These are phyloP conservation scores for Cryptococcus depauperatus DNA, from an alignment of 1,284 basidiomycete species.

Conservation along the genomic window DNA sequence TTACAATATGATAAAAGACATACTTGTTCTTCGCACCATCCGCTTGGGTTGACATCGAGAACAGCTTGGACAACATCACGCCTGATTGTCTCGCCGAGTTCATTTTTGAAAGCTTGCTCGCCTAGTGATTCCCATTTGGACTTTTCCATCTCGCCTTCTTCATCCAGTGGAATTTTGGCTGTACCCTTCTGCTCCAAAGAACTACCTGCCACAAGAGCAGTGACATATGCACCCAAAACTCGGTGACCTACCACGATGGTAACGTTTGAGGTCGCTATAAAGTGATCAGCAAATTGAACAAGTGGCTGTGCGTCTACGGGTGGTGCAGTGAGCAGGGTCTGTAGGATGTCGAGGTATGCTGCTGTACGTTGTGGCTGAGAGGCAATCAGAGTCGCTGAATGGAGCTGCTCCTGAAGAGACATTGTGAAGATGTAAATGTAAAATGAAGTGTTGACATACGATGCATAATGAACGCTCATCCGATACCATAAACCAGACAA, in stretches of 20 bases:
- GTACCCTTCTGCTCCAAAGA: constrained; percentile 13
- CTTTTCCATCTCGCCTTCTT: constrained; percentile 14
- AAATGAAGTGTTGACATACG: too few species aligned
- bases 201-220: constrained; percentile 28
- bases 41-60: constrained; percentile 43
- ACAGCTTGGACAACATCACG: constrained; percentile 35
- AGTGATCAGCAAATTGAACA: constrained; percentile 30
- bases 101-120: constrained; percentile 18
- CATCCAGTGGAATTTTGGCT: constrained; percentile 9
- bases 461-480: too few species aligned
- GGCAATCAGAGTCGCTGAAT: background rate
- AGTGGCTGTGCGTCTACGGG: constrained; percentile 52
- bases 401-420: background rate
- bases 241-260: constrained; percentile 38
- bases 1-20: too few species aligned
- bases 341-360: constrained; percentile 52
- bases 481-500: too few species aligned
- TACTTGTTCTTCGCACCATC: constrained; percentile 91
- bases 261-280: constrained; percentile 33
- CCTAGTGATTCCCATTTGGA: constrained; percentile 23
- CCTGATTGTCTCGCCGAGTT: constrained; percentile 26
- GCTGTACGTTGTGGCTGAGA: constrained; percentile 54
- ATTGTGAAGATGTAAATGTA: constrained; percentile 4
- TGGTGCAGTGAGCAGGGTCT: constrained; percentile 38
- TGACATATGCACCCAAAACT: constrained; percentile 33